Evolutionary conservation across 768 basidiomycete species (phyloP).

Genomic region (Serendipita sp.): DNA sequence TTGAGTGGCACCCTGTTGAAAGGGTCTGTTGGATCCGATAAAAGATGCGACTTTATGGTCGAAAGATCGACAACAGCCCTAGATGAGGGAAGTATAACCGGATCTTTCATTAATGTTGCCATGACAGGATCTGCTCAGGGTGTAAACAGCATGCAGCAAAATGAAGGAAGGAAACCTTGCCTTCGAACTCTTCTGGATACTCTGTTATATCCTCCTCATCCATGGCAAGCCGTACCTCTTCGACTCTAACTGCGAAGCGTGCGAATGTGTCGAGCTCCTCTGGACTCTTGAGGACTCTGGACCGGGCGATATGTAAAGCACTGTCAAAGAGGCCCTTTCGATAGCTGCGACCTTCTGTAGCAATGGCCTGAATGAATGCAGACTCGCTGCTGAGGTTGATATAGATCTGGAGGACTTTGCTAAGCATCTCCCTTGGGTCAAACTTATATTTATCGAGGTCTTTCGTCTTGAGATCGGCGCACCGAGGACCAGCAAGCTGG

Average conservation of each 20-base stretch:
- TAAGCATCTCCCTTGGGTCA: conserved; percentile 64
- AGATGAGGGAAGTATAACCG: conserved; percentile 79
- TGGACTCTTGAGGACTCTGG: conserved; percentile 53
- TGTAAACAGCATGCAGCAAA: conserved; percentile 9
- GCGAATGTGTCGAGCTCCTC: conserved; percentile 57
- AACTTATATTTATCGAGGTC: conserved; percentile 84
- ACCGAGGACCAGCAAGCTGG: conserved; percentile 76
- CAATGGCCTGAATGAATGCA: conserved; percentile 73
- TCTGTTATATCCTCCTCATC: conserved; percentile 86
- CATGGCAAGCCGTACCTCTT: conserved; percentile 61
- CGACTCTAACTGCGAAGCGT: conserved; percentile 65
- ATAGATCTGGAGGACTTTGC: conserved; percentile 81
- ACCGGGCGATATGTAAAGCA: conserved; percentile 51
- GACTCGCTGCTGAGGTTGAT: conserved; percentile 69
- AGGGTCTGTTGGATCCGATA: conserved; percentile 85
- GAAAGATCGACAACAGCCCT: conserved; percentile 63
- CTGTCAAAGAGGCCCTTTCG: conserved; percentile 65
- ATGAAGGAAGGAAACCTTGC: conserved; percentile 25
- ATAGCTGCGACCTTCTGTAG: conserved; percentile 89
- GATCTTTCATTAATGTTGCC: conserved; percentile 88
- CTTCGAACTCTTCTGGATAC: conserved; percentile 87
- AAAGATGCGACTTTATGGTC: conserved; percentile 87
- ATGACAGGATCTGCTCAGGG: conserved; percentile 61
- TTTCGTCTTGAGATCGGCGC: conserved; percentile 69
- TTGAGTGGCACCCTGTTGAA: conserved; percentile 80